These are phyloP conservation scores for Deakozyma indianensis DNA, from an alignment of 805 yeast species.

Conservation along the genomic window DNA sequence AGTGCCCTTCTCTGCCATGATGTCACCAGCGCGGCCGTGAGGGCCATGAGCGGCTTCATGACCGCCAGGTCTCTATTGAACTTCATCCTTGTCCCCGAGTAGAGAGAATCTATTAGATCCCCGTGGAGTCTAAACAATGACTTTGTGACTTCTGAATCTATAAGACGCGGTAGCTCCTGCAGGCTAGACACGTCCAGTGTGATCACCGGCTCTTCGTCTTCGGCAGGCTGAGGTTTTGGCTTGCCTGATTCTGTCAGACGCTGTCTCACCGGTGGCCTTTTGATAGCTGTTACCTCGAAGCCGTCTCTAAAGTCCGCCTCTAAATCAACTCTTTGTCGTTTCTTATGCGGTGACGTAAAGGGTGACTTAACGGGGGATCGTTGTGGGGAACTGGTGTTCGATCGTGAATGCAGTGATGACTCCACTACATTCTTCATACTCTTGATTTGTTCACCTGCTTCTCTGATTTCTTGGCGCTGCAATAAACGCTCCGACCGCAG, in stretches of 20 bases:
- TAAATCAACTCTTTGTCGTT: conserved; percentile 5
- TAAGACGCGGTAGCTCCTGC: not conserved
- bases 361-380: not conserved
- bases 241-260: not conserved
- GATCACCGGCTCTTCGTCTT: not conserved
- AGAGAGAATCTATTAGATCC: not conserved
- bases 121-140: not conserved
- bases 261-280: not conserved
- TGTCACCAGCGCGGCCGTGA: not conserved
- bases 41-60: not conserved
- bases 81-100: conserved; percentile 1
- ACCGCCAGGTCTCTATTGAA: not conserved
- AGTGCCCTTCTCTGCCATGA: not conserved
- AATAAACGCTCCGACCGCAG: conserved; percentile 11
- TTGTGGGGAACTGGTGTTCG: conserved; percentile 2
- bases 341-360: conserved; percentile 8
- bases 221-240: not conserved
- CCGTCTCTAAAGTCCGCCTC: conserved; percentile 16
- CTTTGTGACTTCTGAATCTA: not conserved
- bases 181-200: not conserved
- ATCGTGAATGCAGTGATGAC: conserved; percentile 24
- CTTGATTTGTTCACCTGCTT: conserved; percentile 27
- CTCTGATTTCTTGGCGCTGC: conserved; percentile 23
- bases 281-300: conserved; percentile 9
- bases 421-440: conserved; percentile 39